Base-by-base conservation (phyloP, 805 yeast genomes). In the Teunomyces stri region DNA sequence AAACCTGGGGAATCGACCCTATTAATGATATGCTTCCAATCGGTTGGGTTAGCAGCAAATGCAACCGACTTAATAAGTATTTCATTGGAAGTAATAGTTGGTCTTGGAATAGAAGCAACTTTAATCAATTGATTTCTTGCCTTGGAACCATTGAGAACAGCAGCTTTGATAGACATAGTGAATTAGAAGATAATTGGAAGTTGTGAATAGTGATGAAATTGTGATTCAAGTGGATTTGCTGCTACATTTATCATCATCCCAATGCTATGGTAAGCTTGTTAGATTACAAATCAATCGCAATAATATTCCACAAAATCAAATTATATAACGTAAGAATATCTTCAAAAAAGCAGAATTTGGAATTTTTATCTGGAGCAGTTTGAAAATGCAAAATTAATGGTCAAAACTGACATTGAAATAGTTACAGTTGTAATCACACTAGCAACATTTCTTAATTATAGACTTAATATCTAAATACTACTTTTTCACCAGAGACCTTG, bases 21-120 rank as follows among this genome's bases (percentile, higher is more conserved):
- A 43, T 44, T 60, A 4, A 58, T 69, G 37, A 75, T 59, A 55
- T 82, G 87, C 56, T 83, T 83, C 84, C 85, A 82, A 58, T 85
- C 91, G 6, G 85, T 79, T 38, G 89, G 90, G 56, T 85, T 85
- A 33, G 75, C 72, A 1, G 85, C 88, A 45, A 64, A 76, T 6
- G 87, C 81, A 18, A 63, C 61, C 4, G 79, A 70, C 58, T 79
- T 75, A 44, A 85, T 62, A 10, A 83, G 62, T 10, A 84, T 55
- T 48, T 75, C 69, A 22, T 57, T 60, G 25, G 61, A 63, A 11
- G 51, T 59, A 35, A 76, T 64, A 18, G 56, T 61, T 15, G 74
- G 72, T 11, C 67, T 51, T 5, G 68, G 62, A 3, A 66, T 58
- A 10, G 56, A 52, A 6, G 58, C 59, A 6, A 62, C 53, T 7